Evolutionary conservation across 805 yeast species (phyloP), one percentile per base, ranked within the genome.

Genomic region (Wickerhamomyces chaumierensis): DNA sequence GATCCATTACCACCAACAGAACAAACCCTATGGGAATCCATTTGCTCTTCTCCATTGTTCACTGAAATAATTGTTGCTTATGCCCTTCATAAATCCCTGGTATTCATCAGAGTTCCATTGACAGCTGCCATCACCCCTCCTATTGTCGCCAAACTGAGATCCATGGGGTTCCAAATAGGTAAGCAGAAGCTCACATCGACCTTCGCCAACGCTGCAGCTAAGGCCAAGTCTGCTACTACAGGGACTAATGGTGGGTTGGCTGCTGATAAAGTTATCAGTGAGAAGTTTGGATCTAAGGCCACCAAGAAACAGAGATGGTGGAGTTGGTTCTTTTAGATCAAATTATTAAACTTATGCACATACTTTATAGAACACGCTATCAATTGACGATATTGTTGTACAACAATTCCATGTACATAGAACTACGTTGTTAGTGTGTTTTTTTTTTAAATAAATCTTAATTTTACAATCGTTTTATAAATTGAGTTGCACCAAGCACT

Each of bases 121-220:
- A 81, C 96, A 0, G 96, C 96, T 0, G 94, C 95, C 2, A 71
- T 88, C 12, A 87, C 96, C 0, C 98, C 98, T 5, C 55, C 75
- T 2, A 69, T 86, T 2, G 95, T 86, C 5, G 65, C 59, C 38
- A 54, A 63, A 35, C 68, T 90, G 44, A 73, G 82, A 41, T 61
- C 69, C 18, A 76, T 85, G 82, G 96, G 95, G 2, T 86, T 84
- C 63, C 75, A 78, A 41, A 74, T 84, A 42, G 90, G 84, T 5
- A 65, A 67, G 23, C 68, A 63, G 37, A 61, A 60, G 40, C 52
- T 75, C 35, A 53, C 69, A n/a, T n/a, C n/a, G n/a, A n/a, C n/a
- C n/a, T n/a, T n/a, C n/a, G n/a, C n/a, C n/a, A n/a, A n/a, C n/a
- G n/a, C n/a, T 17, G 51, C 44, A 18, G 60, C 63, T 12, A 58